Evolutionary conservation across 2,329 filamentous ascomycete genomes (phyloP).

Genomic region (Parascedosporium putredinis): DNA sequence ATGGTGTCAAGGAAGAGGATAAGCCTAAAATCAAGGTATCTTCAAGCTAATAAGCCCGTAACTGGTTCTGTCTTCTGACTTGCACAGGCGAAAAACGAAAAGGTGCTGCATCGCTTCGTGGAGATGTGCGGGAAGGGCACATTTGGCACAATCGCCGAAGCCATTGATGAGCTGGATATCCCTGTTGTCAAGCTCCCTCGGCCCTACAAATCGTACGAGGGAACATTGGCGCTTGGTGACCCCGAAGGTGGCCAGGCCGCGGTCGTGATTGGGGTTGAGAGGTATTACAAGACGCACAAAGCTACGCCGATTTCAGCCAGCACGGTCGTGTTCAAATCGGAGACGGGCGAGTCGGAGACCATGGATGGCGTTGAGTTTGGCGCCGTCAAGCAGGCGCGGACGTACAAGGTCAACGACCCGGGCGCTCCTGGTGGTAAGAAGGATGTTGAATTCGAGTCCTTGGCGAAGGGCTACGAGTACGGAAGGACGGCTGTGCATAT

Average conservation of each 20-base stretch:
- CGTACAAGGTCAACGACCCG: conserved; percentile 72
- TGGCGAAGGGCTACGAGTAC: conserved; percentile 92
- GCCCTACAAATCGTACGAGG: conserved; percentile 70
- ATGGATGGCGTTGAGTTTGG: conserved; percentile 49
- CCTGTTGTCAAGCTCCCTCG: conserved; percentile 68
- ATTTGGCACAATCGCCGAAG: conserved; percentile 79
- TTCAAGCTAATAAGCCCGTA: neutral
- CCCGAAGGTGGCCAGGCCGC: conserved; percentile 62
- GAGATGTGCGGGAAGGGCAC: conserved; percentile 57
- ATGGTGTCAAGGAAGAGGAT: conserved; percentile 83
- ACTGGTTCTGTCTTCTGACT: neutral
- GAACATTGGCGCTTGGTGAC: conserved; percentile 70
- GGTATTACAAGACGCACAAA: conserved; percentile 78
- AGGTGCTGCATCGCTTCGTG: conserved; percentile 51
- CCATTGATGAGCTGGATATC: conserved; percentile 66
- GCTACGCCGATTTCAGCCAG: conserved; percentile 67
- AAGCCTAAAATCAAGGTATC: conserved; percentile 61
- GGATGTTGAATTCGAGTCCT: conserved; percentile 69
- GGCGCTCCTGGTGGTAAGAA: conserved; percentile 65
- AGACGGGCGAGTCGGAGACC: conserved; percentile 36
- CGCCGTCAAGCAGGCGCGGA: conserved; percentile 64
- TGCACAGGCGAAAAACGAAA: conserved; percentile 53
- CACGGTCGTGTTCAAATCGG: conserved; percentile 55
- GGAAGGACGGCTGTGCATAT: conserved; percentile 87
- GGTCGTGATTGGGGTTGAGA: conserved; percentile 74